These are phyloP conservation scores for Bocquillonia castaneifolia DNA, from an alignment of 441 rosid species.

Conservation along the genomic window DNA sequence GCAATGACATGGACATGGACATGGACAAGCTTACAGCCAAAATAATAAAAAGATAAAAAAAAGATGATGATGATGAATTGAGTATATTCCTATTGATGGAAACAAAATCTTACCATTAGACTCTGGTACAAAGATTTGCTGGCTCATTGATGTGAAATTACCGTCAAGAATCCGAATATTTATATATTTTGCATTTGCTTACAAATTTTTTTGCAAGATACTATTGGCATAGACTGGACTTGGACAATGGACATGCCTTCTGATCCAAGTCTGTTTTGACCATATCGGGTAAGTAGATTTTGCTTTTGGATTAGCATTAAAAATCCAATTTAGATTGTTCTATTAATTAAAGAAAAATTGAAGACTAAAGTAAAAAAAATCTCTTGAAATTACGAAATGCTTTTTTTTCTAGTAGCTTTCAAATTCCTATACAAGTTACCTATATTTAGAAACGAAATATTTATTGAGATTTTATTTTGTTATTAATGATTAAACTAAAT, in stretches of 20 bases:
- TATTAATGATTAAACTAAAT: too few species aligned
- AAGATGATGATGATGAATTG: too few species aligned
- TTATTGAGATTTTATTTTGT: too few species aligned
- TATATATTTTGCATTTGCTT: too few species aligned
- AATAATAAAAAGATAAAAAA: background rate
- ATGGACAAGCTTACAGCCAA: background rate
- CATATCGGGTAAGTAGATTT: background rate
- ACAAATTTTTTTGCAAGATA: background rate
- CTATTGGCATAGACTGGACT: background rate
- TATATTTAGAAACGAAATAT: too few species aligned
- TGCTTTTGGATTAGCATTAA: too few species aligned
- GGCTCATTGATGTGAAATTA: constrained; percentile 10
- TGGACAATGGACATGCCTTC: background rate
- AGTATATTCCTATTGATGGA: constrained; percentile 15
- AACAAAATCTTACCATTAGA: constrained; percentile 1
- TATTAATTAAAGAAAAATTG: too few species aligned
- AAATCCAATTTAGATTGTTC: too few species aligned
- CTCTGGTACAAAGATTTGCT: constrained; percentile 12
- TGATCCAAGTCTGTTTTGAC: background rate
- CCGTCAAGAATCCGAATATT: constrained; percentile 11
- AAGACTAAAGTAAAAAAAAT: too few species aligned
- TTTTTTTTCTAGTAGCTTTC: too few species aligned
- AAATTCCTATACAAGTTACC: too few species aligned
- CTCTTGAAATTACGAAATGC: too few species aligned
- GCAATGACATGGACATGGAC: background rate